Base-by-base conservation (phyloP, 2,329 filamentous ascomycete genomes). In the Botrytis fragariae region DNA sequence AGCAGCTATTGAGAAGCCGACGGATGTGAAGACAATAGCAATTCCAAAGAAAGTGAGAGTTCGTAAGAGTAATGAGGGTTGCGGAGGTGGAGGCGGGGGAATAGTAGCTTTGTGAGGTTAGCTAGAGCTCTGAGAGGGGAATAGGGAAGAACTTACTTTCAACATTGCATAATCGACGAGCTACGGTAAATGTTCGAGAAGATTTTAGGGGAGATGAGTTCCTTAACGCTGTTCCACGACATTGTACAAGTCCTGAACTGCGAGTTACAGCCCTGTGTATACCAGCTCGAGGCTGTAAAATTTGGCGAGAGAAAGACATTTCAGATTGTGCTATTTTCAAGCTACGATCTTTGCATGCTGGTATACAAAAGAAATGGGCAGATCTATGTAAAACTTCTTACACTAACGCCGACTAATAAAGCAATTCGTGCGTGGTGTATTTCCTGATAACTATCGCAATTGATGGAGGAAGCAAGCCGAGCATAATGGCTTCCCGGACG, bases 1-100 rank as follows among this genome's bases (percentile, higher is more conserved):
- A 76, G 86, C 84, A 70, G 87, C 84, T 84, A 91, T 89, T 76
- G 83, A 81, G 84, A 91, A 87, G 76, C 89, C 89, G 45, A 84
- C 75, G 22, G 83, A 80, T 37, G 84, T 83, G 80, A 85, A 87
- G 76, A 85, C 77, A 74, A 88, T 71, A 51, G 84, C 82, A 74
- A 88, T 82, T 72, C 83, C 83, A 75, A 87, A 72, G 78, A 87
- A 78, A 45, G 84, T 83, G 74, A 86, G 79, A 73, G 84, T 82
- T 69, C 86, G 84, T 76, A 84, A 81, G 67, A 86, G 75, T 61
- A 86, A 78, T 48, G 86, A 82, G 54, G 83, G 82, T 71, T 76
- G 75, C 48, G 76, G 75, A 22, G 76, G 45, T 37, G 45, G 48
- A 20, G n/a, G 48, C 3, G 59, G 37, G 35, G 39, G 32, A 32